Evolutionary conservation across 805 yeast species (phyloP).

Genomic region (Starmerella floris): DNA sequence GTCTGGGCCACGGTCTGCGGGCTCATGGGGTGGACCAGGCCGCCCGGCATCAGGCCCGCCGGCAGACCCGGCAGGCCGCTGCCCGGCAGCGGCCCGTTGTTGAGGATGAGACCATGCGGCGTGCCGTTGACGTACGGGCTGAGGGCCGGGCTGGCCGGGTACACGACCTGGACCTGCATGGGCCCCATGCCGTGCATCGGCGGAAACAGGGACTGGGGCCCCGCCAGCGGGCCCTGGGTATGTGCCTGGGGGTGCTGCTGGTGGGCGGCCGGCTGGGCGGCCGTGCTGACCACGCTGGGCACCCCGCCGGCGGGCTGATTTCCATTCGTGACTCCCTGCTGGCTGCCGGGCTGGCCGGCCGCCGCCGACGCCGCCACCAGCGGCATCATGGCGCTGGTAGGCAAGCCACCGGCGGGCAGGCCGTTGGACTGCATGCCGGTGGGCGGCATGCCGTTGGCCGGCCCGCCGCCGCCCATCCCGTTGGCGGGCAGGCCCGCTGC

Average conservation of each 20-base stretch:
- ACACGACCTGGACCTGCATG: constrained; percentile 12
- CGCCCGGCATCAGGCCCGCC: background rate
- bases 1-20: constrained; percentile 16
- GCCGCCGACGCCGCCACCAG: background rate
- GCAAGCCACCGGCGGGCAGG: background rate
- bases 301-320: background rate
- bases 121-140: constrained; percentile 10
- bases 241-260: constrained; percentile 2
- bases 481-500: no score
- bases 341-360: background rate
- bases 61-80: background rate
- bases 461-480: no score
- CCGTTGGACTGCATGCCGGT: no score
- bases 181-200: constrained; percentile 2
- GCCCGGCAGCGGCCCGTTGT: background rate
- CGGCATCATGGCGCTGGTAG: background rate
- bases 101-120: background rate
- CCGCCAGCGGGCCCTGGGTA: background rate
- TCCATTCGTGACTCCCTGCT: background rate
- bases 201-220: constrained; percentile 2
- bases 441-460: background rate
- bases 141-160: constrained; percentile 17
- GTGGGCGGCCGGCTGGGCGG: background rate
- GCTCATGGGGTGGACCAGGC: constrained; percentile 12
- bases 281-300: background rate